phyloP scores from a whole-genome alignment of 371 early-diverging fungal genomes.

The Hamiltosporidium tvaerminnensis region DNA sequence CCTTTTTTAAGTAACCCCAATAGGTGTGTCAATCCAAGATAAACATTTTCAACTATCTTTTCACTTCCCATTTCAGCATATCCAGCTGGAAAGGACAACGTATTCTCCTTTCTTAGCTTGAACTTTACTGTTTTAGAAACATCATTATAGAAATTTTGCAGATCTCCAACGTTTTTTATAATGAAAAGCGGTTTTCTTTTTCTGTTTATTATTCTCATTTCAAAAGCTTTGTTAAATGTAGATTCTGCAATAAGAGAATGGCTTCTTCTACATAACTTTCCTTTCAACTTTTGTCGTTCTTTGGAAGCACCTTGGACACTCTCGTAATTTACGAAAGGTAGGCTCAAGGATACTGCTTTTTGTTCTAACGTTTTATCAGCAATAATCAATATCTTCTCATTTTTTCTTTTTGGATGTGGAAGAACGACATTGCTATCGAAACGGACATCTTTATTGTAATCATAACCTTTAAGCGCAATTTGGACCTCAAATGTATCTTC shows the following conservation, averaged over 20 bases:
- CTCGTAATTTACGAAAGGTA: slow-evolving; percentile 43
- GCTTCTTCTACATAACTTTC: slow-evolving; percentile 40
- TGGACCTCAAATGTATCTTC: slow-evolving; percentile 48
- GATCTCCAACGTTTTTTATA: slow-evolving; percentile 40
- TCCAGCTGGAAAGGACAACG: slow-evolving; percentile 46
- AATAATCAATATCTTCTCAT: slow-evolving; percentile 37
- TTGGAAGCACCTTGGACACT: slow-evolving; percentile 40
- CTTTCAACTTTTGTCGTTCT: slow-evolving; percentile 36
- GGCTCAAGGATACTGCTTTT: slow-evolving; percentile 17
- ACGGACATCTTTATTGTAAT: slow-evolving; percentile 47
- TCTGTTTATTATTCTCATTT: slow-evolving; percentile 40
- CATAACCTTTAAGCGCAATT: slow-evolving; percentile 51
- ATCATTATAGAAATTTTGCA: slow-evolving; percentile 40
- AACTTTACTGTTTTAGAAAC: slow-evolving; percentile 45
- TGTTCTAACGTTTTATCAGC: slow-evolving; percentile 30
- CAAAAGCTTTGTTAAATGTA: slow-evolving; percentile 41
- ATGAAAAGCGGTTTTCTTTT: slow-evolving; percentile 51
- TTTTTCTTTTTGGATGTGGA: slow-evolving; percentile 41
- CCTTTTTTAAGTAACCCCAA: slow-evolving; percentile 50
- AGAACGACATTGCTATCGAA: slow-evolving; percentile 47
- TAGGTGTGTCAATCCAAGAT: slow-evolving; percentile 36
- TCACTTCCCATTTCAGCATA: slow-evolving; percentile 35
- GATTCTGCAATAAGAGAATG: slow-evolving; percentile 46
- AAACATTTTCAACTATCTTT: slow-evolving; percentile 48
- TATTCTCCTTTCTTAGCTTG: slow-evolving; percentile 43